Evolutionary conservation across 2,329 filamentous ascomycete genomes (phyloP), one percentile per base, ranked within the genome.

Genomic region (Alternaria novae-zelandiae): DNA sequence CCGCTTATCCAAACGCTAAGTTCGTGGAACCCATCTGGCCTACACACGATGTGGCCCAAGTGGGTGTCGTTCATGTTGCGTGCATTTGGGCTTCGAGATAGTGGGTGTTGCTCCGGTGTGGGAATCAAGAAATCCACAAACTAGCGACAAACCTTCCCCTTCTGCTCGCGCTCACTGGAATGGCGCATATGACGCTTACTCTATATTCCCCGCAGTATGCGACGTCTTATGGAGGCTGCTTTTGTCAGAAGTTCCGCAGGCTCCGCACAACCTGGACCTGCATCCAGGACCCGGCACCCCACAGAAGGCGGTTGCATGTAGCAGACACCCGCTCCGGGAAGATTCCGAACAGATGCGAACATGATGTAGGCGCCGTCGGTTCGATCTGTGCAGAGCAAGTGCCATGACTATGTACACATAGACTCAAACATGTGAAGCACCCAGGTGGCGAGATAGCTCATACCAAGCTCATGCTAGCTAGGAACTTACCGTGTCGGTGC

Each of bases 391-490:
- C 45, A 45, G 46, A 25, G 28, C 32, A 54, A 30, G 55, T 57
- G 63, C 28, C 54, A 61, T 63, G 60, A 50, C 50, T 63, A 53
- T 45, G 45, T 46, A 45, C 25, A 59, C 53, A 64, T 43, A 57
- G 30, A 57, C 58, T 47, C 20, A 45, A 64, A 57, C 55, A 57
- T 43, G 57, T 41, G 61, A 60, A 55, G 58, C 53, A 59, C 59
- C 17, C 28, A 28, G 61, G 59, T 62, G 67, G 61, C 63, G 65
- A 56, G 70, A 49, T 57, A 26, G 62, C 61, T 65, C 61, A 59
- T 61, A 61, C 50, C 55, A 61, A 62, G 66, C 63, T 72, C 69
- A 68, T 61, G 64, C 60, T 57, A 59, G 59, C 59, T 57, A 61
- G 66, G 68, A 64, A 59, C 46, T 60, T 61, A 54, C 56, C 44